Conservation (phyloP, 495 filamentous ascomycete species). For the Venustampulla echinocandica region DNA sequence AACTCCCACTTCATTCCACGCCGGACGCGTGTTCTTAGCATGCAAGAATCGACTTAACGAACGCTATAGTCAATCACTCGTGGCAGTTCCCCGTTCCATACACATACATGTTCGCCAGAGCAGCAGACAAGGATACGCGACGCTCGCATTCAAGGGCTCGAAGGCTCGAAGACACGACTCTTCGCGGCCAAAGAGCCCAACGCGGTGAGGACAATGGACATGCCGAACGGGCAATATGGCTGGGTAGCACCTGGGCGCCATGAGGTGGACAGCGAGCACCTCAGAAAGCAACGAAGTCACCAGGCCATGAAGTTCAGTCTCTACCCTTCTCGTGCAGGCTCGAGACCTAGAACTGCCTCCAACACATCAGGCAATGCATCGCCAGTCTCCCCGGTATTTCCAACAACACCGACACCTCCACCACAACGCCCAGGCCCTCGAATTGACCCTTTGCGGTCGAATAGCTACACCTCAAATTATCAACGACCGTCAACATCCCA, state of each 20-base stretch:
- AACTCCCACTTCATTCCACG: too few relatives aligned
- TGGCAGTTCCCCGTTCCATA: too few relatives aligned
- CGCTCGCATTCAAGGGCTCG: not conserved
- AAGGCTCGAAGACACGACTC: too few relatives aligned
- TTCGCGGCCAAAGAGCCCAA: too few relatives aligned
- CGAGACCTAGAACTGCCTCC: slow-evolving; percentile 10
- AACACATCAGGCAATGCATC: slow-evolving; percentile 7
- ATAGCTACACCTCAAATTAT: too few relatives aligned
- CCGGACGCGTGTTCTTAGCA: too few relatives aligned
- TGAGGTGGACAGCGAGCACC: not conserved
- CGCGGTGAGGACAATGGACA: slow-evolving; percentile 18
- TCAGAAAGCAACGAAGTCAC: slow-evolving; percentile 15
- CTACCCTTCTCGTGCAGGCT: slow-evolving; percentile 10
- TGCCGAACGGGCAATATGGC: slow-evolving; percentile 17
- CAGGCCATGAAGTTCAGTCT: slow-evolving; percentile 20
- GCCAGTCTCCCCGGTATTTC: slow-evolving; percentile 8
- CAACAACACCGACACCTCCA: not conserved
- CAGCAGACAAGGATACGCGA: not conserved
- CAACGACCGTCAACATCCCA: not conserved
- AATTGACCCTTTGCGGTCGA: too few relatives aligned
- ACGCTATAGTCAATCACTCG: too few relatives aligned
- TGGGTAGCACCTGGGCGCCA: slow-evolving; percentile 1
- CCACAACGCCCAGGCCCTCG: not conserved
- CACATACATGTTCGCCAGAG: not conserved
- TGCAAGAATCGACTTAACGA: too few relatives aligned